Conservation (phyloP, 2,329 filamentous ascomycete species). For the Dryadomyces quercivorus region DNA sequence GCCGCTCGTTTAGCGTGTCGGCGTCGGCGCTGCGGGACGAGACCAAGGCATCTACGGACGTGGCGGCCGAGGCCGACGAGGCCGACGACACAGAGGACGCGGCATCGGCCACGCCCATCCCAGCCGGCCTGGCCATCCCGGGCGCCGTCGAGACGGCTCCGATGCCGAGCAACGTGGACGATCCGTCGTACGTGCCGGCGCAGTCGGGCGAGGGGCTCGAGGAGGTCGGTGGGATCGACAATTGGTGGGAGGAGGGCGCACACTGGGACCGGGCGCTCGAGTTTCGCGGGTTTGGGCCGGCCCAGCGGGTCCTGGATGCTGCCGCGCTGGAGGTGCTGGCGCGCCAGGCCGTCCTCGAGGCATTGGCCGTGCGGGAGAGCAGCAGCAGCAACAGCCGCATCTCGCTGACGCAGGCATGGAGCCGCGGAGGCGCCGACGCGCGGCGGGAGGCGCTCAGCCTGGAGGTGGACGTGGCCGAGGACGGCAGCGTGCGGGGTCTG, state of each 20-base stretch:
- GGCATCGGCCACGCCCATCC: background rate
- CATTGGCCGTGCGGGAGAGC: conserved; percentile 26
- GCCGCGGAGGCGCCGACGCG: conserved; percentile 21
- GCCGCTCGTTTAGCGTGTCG: conserved; percentile 2
- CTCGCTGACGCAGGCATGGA: conserved; percentile 16
- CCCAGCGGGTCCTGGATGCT: conserved; percentile 27
- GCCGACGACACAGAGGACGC: background rate
- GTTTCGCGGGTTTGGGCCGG: conserved; percentile 30
- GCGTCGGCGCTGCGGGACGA: background rate
- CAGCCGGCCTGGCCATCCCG: conserved; percentile 12
- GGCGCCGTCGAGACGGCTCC: conserved; percentile 15
- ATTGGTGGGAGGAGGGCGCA: conserved; percentile 42
- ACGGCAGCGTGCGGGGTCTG: conserved; percentile 24
- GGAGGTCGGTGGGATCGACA: conserved; percentile 31
- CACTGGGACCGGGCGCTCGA: conserved; percentile 36
- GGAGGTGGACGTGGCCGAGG: conserved; percentile 23
- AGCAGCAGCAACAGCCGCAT: conserved; percentile 13
- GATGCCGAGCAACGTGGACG: conserved; percentile 17
- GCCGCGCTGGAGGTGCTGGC: conserved; percentile 34
- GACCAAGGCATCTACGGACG: background rate
- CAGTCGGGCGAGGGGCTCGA: conserved; percentile 30
- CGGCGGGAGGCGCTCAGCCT: conserved; percentile 22
- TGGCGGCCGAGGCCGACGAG: background rate
- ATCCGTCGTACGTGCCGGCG: conserved; percentile 34
- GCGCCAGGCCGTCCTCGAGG: conserved; percentile 40